phyloP scores from a whole-genome alignment of 2,329 filamentous ascomycete species.

The Talaromyces sp. region DNA sequence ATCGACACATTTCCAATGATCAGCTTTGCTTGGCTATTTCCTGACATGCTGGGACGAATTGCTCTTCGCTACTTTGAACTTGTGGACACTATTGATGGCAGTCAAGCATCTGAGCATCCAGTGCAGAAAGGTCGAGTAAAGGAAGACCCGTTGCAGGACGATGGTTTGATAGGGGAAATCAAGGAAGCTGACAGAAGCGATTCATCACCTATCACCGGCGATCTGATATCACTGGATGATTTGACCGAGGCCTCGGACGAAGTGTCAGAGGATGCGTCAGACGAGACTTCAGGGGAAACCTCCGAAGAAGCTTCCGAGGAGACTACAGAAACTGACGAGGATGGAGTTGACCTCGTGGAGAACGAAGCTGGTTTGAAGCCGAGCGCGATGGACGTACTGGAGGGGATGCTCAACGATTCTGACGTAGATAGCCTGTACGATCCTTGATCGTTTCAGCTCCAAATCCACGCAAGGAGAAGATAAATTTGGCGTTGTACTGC shows the following conservation, averaged over 20 bases:
- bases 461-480: neutral
- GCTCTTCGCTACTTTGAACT: constrained; percentile 44
- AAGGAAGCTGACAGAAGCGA: neutral
- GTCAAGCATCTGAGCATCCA: neutral
- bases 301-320: neutral
- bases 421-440: neutral
- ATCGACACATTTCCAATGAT: constrained; percentile 65
- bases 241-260: neutral
- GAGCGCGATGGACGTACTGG: constrained; percentile 20
- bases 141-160: neutral
- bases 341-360: constrained; percentile 15
- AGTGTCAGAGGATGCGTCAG: neutral
- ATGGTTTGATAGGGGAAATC: neutral
- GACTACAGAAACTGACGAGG: neutral
- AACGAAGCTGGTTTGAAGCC: constrained; percentile 18
- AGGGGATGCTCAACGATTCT: constrained; percentile 5
- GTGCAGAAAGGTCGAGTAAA: neutral
- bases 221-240: neutral
- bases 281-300: neutral
- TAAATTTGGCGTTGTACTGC: neutral
- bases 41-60: constrained; percentile 63
- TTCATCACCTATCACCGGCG: neutral
- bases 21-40: constrained; percentile 90
- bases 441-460: neutral
- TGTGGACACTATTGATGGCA: neutral